A percentile compares a stretch with the other conserved stretches of the same genome.
These are phyloP conservation scores for Vinca minor DNA, from an alignment of 257 asterid genomes.

Conservation along the genomic window DNA sequence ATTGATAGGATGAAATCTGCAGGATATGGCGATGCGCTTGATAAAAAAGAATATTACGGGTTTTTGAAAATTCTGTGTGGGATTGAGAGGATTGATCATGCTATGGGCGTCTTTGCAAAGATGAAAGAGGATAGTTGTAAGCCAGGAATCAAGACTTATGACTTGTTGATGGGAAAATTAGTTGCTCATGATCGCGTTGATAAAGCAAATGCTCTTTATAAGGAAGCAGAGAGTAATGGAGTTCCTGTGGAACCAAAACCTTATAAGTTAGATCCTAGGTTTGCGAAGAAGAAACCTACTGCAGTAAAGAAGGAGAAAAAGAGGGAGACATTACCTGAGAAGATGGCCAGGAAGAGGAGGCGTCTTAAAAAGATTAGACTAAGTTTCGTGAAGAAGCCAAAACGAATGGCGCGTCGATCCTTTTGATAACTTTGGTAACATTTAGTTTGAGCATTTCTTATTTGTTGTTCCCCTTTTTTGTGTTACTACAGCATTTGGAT, in stretches of 20 bases:
- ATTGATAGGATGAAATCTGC: slow-evolving; percentile 91
- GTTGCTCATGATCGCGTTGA: slow-evolving; percentile 66
- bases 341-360: slow-evolving; percentile 91
- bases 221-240: slow-evolving; percentile 71
- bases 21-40: slow-evolving; percentile 55
- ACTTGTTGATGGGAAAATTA: slow-evolving; percentile 69
- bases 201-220: slow-evolving; percentile 66
- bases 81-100: slow-evolving; percentile 84
- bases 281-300: slow-evolving; percentile 52
- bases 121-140: slow-evolving; percentile 75
- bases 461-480: no score
- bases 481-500: no score
- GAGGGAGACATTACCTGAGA: slow-evolving; percentile 84
- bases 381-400: slow-evolving; percentile 90
- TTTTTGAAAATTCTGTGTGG: slow-evolving; percentile 77
- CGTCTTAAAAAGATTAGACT: slow-evolving; percentile 59
- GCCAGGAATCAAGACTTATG: slow-evolving; percentile 70
- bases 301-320: slow-evolving; percentile 71
- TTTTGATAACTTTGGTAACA: slow-evolving; percentile 21
- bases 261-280: slow-evolving; percentile 65
- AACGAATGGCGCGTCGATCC: slow-evolving; percentile 44
- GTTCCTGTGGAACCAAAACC: slow-evolving; percentile 53
- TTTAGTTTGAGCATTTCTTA: not conserved
- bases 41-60: slow-evolving; percentile 65
- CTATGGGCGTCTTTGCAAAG: slow-evolving; percentile 56